A percentile compares a stretch with the other conserved stretches of the same genome.
Conservation (phyloP, 139 green algal genomes). For the Haematococcus lacustris region DNA sequence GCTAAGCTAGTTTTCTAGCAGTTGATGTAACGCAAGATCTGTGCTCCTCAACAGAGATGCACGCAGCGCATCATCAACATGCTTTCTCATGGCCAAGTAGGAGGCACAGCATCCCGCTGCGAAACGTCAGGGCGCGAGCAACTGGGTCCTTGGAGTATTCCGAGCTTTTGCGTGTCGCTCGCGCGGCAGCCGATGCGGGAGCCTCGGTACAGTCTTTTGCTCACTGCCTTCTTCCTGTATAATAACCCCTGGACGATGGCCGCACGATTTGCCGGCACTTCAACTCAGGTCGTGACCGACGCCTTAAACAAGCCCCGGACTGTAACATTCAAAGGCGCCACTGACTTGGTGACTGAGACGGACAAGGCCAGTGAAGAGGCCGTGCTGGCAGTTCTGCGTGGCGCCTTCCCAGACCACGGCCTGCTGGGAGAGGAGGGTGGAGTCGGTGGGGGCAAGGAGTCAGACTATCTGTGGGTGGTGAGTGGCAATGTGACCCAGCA, state of each 20-base stretch:
- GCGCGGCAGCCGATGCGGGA: background rate
- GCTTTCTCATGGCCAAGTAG: too few species aligned
- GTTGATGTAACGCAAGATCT: too few species aligned
- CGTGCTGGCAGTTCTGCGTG: constrained; percentile 33
- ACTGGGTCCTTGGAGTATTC: background rate
- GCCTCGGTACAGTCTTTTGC: background rate
- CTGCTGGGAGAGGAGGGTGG: constrained; percentile 90
- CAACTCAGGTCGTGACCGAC: constrained; percentile 55
- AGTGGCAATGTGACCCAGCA: too few species aligned
- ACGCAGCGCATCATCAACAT: too few species aligned
- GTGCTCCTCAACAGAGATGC: too few species aligned
- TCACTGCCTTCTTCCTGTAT: background rate
- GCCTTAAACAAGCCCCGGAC: constrained; percentile 59
- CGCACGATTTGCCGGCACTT: background rate
- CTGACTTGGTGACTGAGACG: constrained; percentile 73
- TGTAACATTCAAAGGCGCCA: constrained; percentile 63
- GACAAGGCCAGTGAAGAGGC: constrained; percentile 60
- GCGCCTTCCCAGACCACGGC: constrained; percentile 55
- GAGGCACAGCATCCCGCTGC: too few species aligned
- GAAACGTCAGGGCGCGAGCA: background rate
- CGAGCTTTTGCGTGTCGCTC: background rate
- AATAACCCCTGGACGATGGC: too few species aligned
- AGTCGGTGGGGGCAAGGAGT: constrained; percentile 60
- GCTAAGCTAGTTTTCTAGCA: too few species aligned
- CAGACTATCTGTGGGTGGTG: constrained; percentile 75